Evolutionary conservation across 108 stramenopile species (phyloP).

Genomic region (Cylindrotheca closterium): DNA sequence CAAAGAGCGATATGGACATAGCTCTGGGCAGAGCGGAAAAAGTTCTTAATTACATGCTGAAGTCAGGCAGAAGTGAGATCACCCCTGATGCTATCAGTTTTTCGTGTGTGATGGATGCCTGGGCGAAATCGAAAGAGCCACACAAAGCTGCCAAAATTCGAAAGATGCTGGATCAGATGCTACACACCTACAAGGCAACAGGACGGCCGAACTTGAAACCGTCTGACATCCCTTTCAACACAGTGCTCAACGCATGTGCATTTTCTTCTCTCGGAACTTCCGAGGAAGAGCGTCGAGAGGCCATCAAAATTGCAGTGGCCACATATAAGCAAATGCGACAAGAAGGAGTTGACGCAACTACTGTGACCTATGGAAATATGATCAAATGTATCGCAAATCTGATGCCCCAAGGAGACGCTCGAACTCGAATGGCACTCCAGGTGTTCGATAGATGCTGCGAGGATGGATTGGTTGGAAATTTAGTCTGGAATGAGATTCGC

Average conservation of each 20-base stretch:
- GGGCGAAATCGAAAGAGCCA: conserved; percentile 60
- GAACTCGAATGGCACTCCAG: conserved; percentile 50
- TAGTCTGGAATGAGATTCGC: conserved; percentile 63
- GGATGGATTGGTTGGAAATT: conserved; percentile 57
- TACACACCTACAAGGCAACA: conserved; percentile 36
- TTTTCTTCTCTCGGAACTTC: conserved; percentile 51
- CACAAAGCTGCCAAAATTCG: conserved; percentile 44
- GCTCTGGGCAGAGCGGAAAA: conserved; percentile 43
- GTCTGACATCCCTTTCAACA: conserved; percentile 55
- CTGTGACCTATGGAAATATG: conserved; percentile 66
- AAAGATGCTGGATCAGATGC: conserved; percentile 38
- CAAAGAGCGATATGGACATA: conserved; percentile 37
- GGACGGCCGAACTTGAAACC: conserved; percentile 33
- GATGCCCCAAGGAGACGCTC: conserved; percentile 43
- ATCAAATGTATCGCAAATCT: conserved; percentile 63
- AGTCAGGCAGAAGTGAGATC: conserved; percentile 19
- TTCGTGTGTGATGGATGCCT: conserved; percentile 57
- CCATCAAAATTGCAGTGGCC: conserved; percentile 50
- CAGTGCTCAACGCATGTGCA: conserved; percentile 71
- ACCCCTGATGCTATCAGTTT: conserved; percentile 62
- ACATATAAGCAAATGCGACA: conserved; percentile 40
- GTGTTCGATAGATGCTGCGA: conserved; percentile 50
- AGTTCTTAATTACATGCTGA: conserved; percentile 59
- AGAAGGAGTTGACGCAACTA: conserved; percentile 32
- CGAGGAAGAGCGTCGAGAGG: conserved; percentile 41